Evolutionary conservation across 2,329 filamentous ascomycete species (phyloP).

Genomic region (Colletotrichum shisoi): DNA sequence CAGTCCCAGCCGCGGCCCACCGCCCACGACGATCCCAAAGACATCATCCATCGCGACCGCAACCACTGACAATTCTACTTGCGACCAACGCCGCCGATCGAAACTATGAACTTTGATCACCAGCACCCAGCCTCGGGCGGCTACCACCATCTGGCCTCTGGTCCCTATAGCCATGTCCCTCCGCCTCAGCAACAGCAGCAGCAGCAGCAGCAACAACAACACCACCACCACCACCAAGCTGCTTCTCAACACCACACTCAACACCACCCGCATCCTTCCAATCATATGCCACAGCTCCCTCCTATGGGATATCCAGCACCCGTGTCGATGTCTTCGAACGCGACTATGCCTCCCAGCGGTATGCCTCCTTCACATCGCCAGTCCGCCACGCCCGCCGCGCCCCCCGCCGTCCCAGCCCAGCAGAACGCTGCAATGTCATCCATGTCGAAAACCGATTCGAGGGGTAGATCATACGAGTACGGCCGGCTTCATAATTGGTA

Average conservation of each 20-base stretch:
- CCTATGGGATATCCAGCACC: constrained; percentile 35
- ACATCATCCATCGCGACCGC: not conserved
- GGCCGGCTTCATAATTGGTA: not conserved
- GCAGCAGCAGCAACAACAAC: constrained; percentile 22
- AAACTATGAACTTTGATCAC: constrained; percentile 39
- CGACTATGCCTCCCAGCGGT: constrained; percentile 33
- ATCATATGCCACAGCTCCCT: constrained; percentile 34
- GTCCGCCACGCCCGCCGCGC: not conserved
- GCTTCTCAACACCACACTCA: constrained; percentile 15
- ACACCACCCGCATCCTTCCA: constrained; percentile 30
- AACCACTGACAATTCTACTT: not conserved
- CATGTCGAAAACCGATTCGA: constrained; percentile 28
- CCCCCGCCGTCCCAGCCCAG: constrained; percentile 6
- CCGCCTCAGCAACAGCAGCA: constrained; percentile 21
- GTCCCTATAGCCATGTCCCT: constrained; percentile 12
- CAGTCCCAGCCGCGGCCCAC: not conserved
- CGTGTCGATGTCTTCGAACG: constrained; percentile 28
- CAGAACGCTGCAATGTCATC: constrained; percentile 5
- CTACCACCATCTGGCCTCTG: constrained; percentile 36
- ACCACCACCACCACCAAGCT: constrained; percentile 3
- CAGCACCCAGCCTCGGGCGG: constrained; percentile 28
- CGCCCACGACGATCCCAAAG: not conserved
- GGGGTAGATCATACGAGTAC: constrained; percentile 32
- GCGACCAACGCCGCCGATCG: not conserved
- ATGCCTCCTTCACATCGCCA: constrained; percentile 29